Percentiles rank a stretch among this genome's conserved stretches.
Evolutionary conservation across 371 early-diverging fungal species (phyloP).

Genomic region (Syncephalastrum racemosum): DNA sequence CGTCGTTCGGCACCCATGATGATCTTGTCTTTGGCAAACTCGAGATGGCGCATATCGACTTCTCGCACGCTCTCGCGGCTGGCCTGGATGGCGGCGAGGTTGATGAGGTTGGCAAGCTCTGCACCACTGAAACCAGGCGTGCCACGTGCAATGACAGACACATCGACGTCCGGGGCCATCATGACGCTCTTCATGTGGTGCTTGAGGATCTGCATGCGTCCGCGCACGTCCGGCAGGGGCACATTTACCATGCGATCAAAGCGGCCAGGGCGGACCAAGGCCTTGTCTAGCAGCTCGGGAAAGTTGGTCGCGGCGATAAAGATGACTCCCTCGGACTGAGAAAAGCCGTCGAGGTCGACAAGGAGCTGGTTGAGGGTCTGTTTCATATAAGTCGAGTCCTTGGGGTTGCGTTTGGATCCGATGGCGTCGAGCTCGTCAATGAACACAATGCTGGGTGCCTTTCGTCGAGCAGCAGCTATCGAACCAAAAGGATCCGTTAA

Average conservation of each 20-base stretch:
- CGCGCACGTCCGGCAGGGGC: constrained; percentile 94
- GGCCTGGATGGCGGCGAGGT: constrained; percentile 95
- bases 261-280: constrained; percentile 96
- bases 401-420: constrained; percentile 93
- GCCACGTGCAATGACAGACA: constrained; percentile 88
- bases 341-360: constrained; percentile 96
- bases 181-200: constrained; percentile 84
- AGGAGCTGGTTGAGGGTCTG: constrained; percentile 96
- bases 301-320: constrained; percentile 99
- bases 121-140: constrained; percentile 98
- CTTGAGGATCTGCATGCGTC: constrained; percentile 91
- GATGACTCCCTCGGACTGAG: constrained; percentile 91
- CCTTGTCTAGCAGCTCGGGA: constrained; percentile 97
- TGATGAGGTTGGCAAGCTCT: constrained; percentile 94
- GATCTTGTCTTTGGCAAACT: constrained; percentile 97
- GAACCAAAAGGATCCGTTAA: not conserved
- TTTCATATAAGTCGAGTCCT: constrained; percentile 93
- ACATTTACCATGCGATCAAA: constrained; percentile 98
- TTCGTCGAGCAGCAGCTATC: constrained; percentile 89
- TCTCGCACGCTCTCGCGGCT: constrained; percentile 69
- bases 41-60: constrained; percentile 82
- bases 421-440: constrained; percentile 99
- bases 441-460: constrained; percentile 98
- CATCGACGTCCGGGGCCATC: constrained; percentile 66
- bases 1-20: constrained; percentile 96